Percentiles rank a stretch among this genome's conserved stretches.
Evolutionary conservation across 202 grass and related monocot genomes (phyloP).

Genomic region (Dendrocalamus latiflorus): DNA sequence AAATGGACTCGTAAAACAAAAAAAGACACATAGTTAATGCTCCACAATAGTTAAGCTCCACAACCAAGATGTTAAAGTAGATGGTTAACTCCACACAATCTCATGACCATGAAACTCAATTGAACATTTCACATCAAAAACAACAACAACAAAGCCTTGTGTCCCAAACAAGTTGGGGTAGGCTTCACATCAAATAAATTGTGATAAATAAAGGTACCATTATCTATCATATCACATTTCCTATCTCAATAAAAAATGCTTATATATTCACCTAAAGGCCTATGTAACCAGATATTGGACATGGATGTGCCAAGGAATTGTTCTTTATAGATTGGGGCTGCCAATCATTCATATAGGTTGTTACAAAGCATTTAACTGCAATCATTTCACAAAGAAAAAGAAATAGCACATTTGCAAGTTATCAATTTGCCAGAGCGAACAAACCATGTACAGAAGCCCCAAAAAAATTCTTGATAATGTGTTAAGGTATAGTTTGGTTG

Average conservation of each 20-base stretch:
- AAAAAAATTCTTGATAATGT: not conserved
- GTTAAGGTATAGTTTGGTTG: not conserved
- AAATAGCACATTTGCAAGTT: not conserved
- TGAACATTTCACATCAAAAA: not conserved
- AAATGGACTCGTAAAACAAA: not conserved
- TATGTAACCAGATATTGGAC: not conserved
- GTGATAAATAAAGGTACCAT: not conserved
- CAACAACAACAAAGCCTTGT: no score
- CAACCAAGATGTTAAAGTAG: not conserved
- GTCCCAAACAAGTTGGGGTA: no score
- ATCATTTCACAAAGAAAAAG: not conserved
- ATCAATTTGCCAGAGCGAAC: not conserved
- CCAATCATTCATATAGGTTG: not conserved
- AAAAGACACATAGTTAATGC: not conserved
- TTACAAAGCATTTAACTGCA: not conserved
- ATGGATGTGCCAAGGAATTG: not conserved
- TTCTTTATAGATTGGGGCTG: not conserved
- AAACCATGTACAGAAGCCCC: not conserved
- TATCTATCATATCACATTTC: not conserved
- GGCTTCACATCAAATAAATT: not conserved
- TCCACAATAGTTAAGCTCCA: no score
- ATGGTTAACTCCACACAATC: not conserved
- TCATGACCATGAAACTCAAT: not conserved
- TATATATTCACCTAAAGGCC: not conserved
- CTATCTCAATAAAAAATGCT: not conserved